A percentile compares a stretch with the other conserved stretches of the same genome.
Conservation (phyloP, 2,329 filamentous ascomycete genomes). For the Talaromyces albobiverticillius region DNA sequence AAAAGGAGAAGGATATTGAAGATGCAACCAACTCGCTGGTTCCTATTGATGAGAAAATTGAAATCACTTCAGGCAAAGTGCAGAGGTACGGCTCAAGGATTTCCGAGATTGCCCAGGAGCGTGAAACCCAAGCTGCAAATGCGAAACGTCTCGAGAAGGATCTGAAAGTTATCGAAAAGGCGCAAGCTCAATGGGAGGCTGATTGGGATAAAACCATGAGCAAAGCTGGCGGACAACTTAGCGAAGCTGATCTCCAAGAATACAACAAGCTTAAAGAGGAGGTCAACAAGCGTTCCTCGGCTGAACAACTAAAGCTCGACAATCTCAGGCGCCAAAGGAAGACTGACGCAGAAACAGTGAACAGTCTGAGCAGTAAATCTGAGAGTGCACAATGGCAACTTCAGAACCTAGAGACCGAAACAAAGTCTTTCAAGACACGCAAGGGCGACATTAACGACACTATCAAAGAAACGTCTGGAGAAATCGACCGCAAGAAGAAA, state of each 20-base stretch:
- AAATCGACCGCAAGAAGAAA: conserved; percentile 87
- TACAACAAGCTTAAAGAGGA: conserved; percentile 82
- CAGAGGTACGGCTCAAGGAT: conserved; percentile 67
- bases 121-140: conserved; percentile 65
- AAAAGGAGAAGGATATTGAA: conserved; percentile 82
- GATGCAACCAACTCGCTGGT: conserved; percentile 81
- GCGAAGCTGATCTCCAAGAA: conserved; percentile 80
- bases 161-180: conserved; percentile 80
- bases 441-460: conserved; percentile 60
- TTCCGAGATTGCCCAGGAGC: conserved; percentile 70
- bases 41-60: conserved; percentile 88
- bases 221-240: conserved; percentile 82
- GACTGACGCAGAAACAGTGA: conserved; percentile 86
- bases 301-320: conserved; percentile 78
- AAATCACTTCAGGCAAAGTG: conserved; percentile 69
- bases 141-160: conserved; percentile 77
- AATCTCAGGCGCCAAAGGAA: conserved; percentile 85
- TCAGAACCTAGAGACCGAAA: conserved; percentile 70
- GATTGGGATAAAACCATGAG: conserved; percentile 83
- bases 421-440: conserved; percentile 66
- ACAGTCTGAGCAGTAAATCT: conserved; percentile 83
- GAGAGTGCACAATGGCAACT: conserved; percentile 72
- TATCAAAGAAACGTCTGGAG: conserved; percentile 66
- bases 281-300: conserved; percentile 76
- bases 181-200: conserved; percentile 80